These are phyloP conservation scores for Russula brevipes DNA, from an alignment of 768 basidiomycete genomes.

Conservation along the genomic window DNA sequence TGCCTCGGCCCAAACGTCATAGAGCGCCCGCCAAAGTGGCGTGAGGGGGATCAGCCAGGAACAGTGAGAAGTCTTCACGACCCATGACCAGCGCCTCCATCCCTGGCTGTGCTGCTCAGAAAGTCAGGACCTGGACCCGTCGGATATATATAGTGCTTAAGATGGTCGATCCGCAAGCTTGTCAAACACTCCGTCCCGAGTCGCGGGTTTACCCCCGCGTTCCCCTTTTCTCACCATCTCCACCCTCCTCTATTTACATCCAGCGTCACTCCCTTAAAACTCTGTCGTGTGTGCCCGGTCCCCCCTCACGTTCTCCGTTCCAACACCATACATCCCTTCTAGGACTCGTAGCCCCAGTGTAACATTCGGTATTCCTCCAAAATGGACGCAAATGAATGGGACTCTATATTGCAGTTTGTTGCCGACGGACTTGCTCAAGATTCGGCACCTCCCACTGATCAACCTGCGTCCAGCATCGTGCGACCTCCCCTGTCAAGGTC, in stretches of 20 bases:
- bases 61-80: neutral
- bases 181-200: neutral
- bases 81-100: neutral
- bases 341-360: neutral
- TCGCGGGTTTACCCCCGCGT: neutral
- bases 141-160: neutral
- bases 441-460: slow-evolving; percentile 33
- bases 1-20: neutral
- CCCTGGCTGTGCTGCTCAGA: too few relatives aligned
- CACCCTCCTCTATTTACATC: neutral
- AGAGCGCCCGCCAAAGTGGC: neutral
- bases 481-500: slow-evolving; percentile 22
- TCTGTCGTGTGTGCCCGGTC: neutral
- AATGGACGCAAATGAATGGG: slow-evolving; percentile 51
- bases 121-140: neutral
- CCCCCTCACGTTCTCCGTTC: neutral
- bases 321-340: neutral
- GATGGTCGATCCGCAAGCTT: neutral
- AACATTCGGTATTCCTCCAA: neutral
- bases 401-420: slow-evolving; percentile 58
- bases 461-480: slow-evolving; percentile 31
- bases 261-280: neutral
- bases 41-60: neutral
- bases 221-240: neutral
- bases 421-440: slow-evolving; percentile 39